Evolutionary conservation across 2,329 filamentous ascomycete genomes (phyloP).

Genomic region (Macrophomina tecta): DNA sequence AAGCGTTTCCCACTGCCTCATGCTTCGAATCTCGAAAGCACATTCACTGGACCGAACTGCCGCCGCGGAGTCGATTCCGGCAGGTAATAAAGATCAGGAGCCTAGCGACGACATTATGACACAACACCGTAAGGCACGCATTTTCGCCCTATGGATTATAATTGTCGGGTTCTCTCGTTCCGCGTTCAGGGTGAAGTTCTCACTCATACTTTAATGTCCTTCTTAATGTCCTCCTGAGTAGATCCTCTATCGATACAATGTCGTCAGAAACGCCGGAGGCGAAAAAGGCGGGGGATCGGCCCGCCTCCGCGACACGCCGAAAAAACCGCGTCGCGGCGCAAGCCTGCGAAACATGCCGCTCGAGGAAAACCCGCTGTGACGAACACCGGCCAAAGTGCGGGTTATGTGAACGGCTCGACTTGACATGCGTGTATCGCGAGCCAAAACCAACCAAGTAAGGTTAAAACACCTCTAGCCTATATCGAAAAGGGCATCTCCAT

Average conservation of each 20-base stretch:
- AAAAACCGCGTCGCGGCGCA: background rate
- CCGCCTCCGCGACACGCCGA: background rate
- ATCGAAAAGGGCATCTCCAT: too few relatives aligned
- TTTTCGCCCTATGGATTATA: too few relatives aligned
- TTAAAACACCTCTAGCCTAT: too few relatives aligned
- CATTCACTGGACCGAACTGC: too few relatives aligned
- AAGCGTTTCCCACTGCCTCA: too few relatives aligned
- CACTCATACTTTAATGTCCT: background rate
- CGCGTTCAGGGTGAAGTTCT: too few relatives aligned
- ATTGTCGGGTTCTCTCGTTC: too few relatives aligned
- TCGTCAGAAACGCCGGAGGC: background rate
- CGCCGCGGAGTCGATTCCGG: background rate
- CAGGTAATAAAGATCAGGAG: background rate
- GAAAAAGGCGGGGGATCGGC: background rate
- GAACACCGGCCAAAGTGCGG: background rate
- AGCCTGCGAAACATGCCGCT: background rate
- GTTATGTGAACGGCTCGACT: background rate
- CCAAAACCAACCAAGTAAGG: constrained; percentile 63
- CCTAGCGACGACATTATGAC: background rate
- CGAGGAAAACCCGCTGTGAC: background rate
- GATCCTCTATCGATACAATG: background rate
- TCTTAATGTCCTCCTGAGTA: background rate
- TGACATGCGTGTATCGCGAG: background rate
- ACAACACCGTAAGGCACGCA: too few relatives aligned
- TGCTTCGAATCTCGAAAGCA: too few relatives aligned